Base-by-base conservation (phyloP, 192 early-diverging fungal genomes). In the Coemansia sp. region DNA sequence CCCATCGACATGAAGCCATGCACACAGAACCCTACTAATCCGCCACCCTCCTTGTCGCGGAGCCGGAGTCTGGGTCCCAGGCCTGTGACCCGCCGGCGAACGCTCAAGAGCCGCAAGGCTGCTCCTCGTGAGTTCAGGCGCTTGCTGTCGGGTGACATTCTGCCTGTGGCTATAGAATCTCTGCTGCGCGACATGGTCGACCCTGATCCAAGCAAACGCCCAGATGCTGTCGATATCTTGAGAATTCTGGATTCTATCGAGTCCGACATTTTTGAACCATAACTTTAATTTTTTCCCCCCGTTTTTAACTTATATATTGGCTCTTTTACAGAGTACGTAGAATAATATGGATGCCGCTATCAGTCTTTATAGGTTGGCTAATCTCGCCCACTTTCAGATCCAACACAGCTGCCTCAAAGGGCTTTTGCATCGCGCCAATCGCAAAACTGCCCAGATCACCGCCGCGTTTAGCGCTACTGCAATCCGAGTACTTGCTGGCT, bases 281-380 rank as follows among this genome's bases (percentile, higher is more conserved):
- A 45, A 40, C n/a, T 13, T 33, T 1, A n/a, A n/a, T n/a, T n/a
- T n/a, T n/a, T n/a, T n/a, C 23, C 4, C 23, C 23, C 23, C 23
- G 23, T 26, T 26, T 1, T 26, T 10, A 31, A n/a, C 49, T 50
- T 50, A 28, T 28, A 50, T 15, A 28, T 37, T 5, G 9, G 37
- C 35, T 39, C 6, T 15, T 10, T 81, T 83, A 97, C 6, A 80
- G 89, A 14, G 92, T 96, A 63, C 96, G 82, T 59, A 93, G 51
- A 60, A 99, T 97, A 15, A 99, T 78, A 64, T 97, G 95, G 13
- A 96, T 83, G 20, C 95, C 96, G 61, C 88, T 91, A 62, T 97
- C 94, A 23, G 89, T 86, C 79, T 87, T 88, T 16, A 98, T 82
- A 16, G 87, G 88, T 42, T 81, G 63, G 61, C 86, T 89, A 31